These are phyloP conservation scores for Metschnikowia kofuensis DNA, from an alignment of 805 yeast species.

Conservation along the genomic window DNA sequence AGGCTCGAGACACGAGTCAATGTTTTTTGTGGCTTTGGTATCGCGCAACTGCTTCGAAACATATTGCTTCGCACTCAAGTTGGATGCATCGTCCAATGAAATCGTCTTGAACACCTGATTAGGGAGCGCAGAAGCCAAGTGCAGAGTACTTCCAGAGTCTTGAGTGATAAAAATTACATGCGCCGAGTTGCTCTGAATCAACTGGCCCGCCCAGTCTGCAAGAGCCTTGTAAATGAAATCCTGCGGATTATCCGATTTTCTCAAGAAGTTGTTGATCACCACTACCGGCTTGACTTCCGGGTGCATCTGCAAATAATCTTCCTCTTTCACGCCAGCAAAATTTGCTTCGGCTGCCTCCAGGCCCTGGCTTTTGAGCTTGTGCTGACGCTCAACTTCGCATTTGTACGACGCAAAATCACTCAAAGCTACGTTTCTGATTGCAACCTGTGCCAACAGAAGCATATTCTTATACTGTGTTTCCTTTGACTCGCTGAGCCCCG, in stretches of 20 bases:
- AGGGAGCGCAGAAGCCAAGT: slow-evolving; percentile 71
- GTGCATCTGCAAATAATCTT: slow-evolving; percentile 77
- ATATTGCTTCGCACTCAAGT: slow-evolving; percentile 64
- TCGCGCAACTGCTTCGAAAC: slow-evolving; percentile 54
- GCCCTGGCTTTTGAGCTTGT: slow-evolving; percentile 11
- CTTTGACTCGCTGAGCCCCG: slow-evolving; percentile 80
- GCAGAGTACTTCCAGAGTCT: slow-evolving; percentile 73
- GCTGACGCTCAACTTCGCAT: slow-evolving; percentile 20
- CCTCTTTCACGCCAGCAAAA: slow-evolving; percentile 55
- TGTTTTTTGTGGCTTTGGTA: slow-evolving; percentile 24
- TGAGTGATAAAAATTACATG: slow-evolving; percentile 87
- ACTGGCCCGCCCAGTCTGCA: slow-evolving; percentile 84
- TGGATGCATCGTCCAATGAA: slow-evolving; percentile 77
- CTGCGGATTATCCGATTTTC: slow-evolving; percentile 47
- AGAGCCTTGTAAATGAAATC: slow-evolving; percentile 68
- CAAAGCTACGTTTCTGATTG: slow-evolving; percentile 63
- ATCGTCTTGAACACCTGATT: slow-evolving; percentile 80
- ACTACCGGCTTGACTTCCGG: slow-evolving; percentile 85
- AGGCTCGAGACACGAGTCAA: slow-evolving; percentile 63
- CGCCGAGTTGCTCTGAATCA: slow-evolving; percentile 76
- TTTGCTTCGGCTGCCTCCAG: slow-evolving; percentile 20
- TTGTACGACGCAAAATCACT: slow-evolving; percentile 30
- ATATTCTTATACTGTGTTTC: slow-evolving; percentile 81
- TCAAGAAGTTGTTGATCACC: slow-evolving; percentile 71
- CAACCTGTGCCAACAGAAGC: slow-evolving; percentile 66